Percentiles rank a stretch among this genome's conserved stretches.
These are phyloP conservation scores for Venturia asperata DNA, from an alignment of 2,329 filamentous ascomycete species.

Conservation along the genomic window DNA sequence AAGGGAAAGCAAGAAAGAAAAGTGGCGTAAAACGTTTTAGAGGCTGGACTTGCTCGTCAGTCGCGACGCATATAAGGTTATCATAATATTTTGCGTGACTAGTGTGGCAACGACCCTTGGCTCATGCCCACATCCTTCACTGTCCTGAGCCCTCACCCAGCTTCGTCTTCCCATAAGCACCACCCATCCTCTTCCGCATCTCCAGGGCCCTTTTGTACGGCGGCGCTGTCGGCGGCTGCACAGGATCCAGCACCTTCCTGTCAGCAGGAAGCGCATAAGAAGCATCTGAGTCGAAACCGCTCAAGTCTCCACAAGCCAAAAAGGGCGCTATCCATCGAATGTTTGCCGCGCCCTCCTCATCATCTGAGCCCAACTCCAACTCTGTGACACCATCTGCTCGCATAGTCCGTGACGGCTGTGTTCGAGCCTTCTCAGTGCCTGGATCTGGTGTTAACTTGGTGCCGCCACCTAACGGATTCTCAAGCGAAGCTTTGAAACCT, in stretches of 20 bases:
- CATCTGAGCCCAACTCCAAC: constrained; percentile 34
- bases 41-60: no score
- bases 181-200: constrained; percentile 66
- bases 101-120: no score
- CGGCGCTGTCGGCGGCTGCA: constrained; percentile 92
- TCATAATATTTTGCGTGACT: no score
- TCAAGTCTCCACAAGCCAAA: constrained; percentile 92
- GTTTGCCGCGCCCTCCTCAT: constrained; percentile 31
- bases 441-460: constrained; percentile 41
- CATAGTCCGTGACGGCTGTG: constrained; percentile 38
- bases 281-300: constrained; percentile 90
- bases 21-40: no score
- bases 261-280: constrained; percentile 85
- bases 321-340: constrained; percentile 85
- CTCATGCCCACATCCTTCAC: neutral
- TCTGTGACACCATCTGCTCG: constrained; percentile 23
- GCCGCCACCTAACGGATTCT: constrained; percentile 65
- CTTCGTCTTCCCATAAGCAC: constrained; percentile 68
- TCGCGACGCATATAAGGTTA: no score
- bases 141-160: neutral
- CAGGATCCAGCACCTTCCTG: constrained; percentile 78
- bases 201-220: constrained; percentile 91
- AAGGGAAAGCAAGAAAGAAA: no score
- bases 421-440: constrained; percentile 27
- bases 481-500: constrained; percentile 68